Evolutionary conservation across 768 basidiomycete genomes (phyloP).

Genomic region (Termitomyces sp.): DNA sequence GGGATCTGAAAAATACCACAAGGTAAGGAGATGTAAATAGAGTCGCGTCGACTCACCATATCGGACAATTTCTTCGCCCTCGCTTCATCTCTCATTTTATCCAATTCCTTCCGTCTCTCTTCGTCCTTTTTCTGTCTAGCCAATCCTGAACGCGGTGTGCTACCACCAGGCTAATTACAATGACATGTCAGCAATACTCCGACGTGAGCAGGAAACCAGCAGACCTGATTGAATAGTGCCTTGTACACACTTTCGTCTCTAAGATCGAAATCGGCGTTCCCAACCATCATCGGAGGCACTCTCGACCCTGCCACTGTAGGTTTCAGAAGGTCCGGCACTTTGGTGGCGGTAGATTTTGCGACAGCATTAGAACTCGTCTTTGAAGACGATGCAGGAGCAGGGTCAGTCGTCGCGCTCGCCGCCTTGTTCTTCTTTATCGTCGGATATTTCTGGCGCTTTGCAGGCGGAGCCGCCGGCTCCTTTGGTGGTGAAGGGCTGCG

Average conservation of each 20-base stretch:
- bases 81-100: conserved; percentile 67
- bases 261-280: conserved; percentile 56
- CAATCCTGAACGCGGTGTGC: conserved; percentile 37
- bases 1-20: conserved; percentile 29
- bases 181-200: background rate
- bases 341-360: conserved; percentile 22
- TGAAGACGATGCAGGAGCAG: conserved; percentile 11
- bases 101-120: conserved; percentile 61
- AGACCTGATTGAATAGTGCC: conserved; percentile 53
- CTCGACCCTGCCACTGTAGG: conserved; percentile 17
- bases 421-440: conserved; percentile 64
- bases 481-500: conserved; percentile 23
- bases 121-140: conserved; percentile 52
- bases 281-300: conserved; percentile 37
- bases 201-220: conserved; percentile 11
- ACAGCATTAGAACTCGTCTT: conserved; percentile 22
- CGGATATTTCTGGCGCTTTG: conserved; percentile 47
- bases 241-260: conserved; percentile 59
- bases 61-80: conserved; percentile 50
- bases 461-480: conserved; percentile 25
- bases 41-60: conserved; percentile 33
- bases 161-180: conserved; percentile 32
- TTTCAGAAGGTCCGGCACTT: conserved; percentile 21
- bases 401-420: conserved; percentile 18
- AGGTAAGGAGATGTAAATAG: background rate